phyloP scores from a whole-genome alignment of 768 basidiomycete genomes.

The Lactarius akahatsu region DNA sequence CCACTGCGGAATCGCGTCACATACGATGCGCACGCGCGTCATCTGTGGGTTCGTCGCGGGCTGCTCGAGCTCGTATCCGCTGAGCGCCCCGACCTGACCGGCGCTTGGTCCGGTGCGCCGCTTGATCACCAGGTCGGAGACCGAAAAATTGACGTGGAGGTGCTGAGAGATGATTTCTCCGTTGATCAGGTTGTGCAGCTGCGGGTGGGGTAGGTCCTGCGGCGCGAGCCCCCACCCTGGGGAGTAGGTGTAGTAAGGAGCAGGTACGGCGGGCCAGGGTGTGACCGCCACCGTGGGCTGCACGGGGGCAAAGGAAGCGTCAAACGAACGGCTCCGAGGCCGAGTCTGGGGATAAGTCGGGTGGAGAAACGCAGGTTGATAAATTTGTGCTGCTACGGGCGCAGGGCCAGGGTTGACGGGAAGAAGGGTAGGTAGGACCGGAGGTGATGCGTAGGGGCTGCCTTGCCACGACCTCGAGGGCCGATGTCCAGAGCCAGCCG shows the following conservation, averaged over 20 bases:
- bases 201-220: slow-evolving; percentile 25
- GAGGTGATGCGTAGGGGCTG: slow-evolving; percentile 20
- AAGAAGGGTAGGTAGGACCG: slow-evolving; percentile 19
- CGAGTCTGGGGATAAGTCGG: slow-evolving; percentile 14
- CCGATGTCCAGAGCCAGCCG: slow-evolving; percentile 13
- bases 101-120: slow-evolving; percentile 9
- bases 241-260: slow-evolving; percentile 21
- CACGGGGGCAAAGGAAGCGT: slow-evolving; percentile 18
- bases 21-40: slow-evolving; percentile 27
- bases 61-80: slow-evolving; percentile 25
- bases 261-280: slow-evolving; percentile 16
- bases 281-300: slow-evolving; percentile 1
- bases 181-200: slow-evolving; percentile 27
- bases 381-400: slow-evolving; percentile 6
- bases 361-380: slow-evolving; percentile 18
- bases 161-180: slow-evolving; percentile 21
- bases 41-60: slow-evolving; percentile 29
- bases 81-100: background rate
- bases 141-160: slow-evolving; percentile 20
- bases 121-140: slow-evolving; percentile 14
- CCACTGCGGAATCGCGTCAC: slow-evolving; percentile 29
- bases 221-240: slow-evolving; percentile 12
- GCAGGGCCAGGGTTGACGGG: slow-evolving; percentile 3
- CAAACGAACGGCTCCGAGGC: slow-evolving; percentile 25
- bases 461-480: slow-evolving; percentile 22